Evolutionary conservation across 768 basidiomycete genomes (phyloP), one percentile per base, ranked within the genome.

Genomic region (Pleurotus cornucopiae): DNA sequence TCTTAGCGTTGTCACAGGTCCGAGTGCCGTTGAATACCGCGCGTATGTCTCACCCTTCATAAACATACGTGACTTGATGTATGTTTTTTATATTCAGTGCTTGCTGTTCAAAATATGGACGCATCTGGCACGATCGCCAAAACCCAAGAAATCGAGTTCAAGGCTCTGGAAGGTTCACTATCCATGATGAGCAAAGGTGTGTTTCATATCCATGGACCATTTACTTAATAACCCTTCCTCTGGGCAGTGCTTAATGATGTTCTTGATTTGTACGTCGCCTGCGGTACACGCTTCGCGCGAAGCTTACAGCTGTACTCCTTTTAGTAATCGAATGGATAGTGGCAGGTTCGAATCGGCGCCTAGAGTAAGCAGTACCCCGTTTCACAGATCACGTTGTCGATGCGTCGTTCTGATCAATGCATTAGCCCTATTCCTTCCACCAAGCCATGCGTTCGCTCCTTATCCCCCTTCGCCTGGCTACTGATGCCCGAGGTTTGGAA

Each of bases 71-170:
- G 38, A 26, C 30, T 45, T 7, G n/a, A 6, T 14, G 49, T 46
- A 30, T 21, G 47, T 57, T 51, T 51, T 46, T 51, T 41, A 13
- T 44, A 49, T 56, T 13, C 46, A 78, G 76, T 94, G 12, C 75
- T 96, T 48, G 92, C 94, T 1, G 88, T 95, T 14, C 94, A 97
- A 72, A 96, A 98, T 64, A 86, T 96, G 81, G 86, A 89, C 58
- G 91, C 90, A 1, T 83, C 84, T 1, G 83, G 87, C 6, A 80
- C 82, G 1, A 80, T 96, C 45, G 78, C 80, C 2, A 84, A 82
- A 60, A 83, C 86, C 38, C 88, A 94, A 64, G 85, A 89, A 59
- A 84, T 95, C 56, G 94, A 97, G 73, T 94, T 94, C 65, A 85
- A 84, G 63, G 94, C 91, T 5, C 77, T 94, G 14, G 84, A 85